These are phyloP conservation scores for Vaccinium corymbosum DNA, from an alignment of 148 eudicot genomes.

Conservation along the genomic window DNA sequence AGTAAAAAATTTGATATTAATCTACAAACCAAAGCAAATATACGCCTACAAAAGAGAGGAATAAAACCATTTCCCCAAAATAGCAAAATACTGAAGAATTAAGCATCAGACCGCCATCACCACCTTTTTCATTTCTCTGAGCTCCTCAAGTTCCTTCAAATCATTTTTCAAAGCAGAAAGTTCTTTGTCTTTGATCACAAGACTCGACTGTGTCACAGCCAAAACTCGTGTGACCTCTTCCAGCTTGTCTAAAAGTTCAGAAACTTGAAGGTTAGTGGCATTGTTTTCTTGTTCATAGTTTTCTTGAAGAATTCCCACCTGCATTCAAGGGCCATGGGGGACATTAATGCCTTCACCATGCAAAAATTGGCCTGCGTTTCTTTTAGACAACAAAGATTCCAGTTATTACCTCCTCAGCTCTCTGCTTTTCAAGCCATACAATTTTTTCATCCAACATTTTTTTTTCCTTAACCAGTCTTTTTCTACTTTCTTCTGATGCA, in stretches of 20 bases:
- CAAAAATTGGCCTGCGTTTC: neutral
- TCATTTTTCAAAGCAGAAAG: conserved; percentile 53
- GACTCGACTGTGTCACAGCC: conserved; percentile 44
- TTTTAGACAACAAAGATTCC: neutral
- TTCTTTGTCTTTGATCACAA: conserved; percentile 57
- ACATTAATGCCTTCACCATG: conserved; percentile 7
- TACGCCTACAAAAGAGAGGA: neutral
- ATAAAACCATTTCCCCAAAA: neutral
- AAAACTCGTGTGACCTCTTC: conserved; percentile 48
- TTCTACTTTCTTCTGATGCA: conserved; percentile 66
- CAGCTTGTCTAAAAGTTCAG: conserved; percentile 67
- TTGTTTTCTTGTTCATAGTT: conserved; percentile 57
- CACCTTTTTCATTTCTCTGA: conserved; percentile 97
- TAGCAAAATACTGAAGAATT: neutral
- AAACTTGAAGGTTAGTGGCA: conserved; percentile 40
- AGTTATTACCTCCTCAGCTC: conserved; percentile 49
- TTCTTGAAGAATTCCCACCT: conserved; percentile 49
- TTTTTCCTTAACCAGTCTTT: conserved; percentile 63
- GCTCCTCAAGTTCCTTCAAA: conserved; percentile 74
- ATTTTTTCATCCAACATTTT: conserved; percentile 58
- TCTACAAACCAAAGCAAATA: neutral
- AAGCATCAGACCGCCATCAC: conserved; percentile 3
- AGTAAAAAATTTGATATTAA: neutral
- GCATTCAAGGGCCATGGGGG: conserved; percentile 22
- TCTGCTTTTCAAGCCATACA: conserved; percentile 56